These are phyloP conservation scores for Xerocomus brunneocitrinus DNA, from an alignment of 768 basidiomycete genomes.

Conservation along the genomic window DNA sequence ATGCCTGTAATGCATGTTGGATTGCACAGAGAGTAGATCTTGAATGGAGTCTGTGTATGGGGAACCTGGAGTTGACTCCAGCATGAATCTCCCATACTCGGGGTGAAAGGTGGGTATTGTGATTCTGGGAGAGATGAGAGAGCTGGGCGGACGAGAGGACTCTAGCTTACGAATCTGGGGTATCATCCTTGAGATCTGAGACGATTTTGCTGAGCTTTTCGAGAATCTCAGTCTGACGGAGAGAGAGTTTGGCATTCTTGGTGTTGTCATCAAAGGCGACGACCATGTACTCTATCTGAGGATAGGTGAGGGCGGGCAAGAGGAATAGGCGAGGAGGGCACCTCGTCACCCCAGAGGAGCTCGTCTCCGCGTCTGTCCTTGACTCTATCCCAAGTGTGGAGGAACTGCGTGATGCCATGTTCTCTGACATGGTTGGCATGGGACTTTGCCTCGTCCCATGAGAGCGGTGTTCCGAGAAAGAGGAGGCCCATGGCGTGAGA, in stretches of 20 bases:
- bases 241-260: constrained; percentile 81
- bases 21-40: constrained; percentile 86
- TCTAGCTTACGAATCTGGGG: constrained; percentile 46
- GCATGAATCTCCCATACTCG: constrained; percentile 98
- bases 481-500: constrained; percentile 75
- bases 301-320: constrained; percentile 10
- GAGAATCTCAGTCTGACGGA: constrained; percentile 95
- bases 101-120: constrained; percentile 91
- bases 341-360: constrained; percentile 98
- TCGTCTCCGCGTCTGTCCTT: constrained; percentile 91
- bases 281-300: constrained; percentile 94
- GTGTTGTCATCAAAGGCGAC: constrained; percentile 73
- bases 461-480: constrained; percentile 86
- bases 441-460: constrained; percentile 86
- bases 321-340: constrained; percentile 28
- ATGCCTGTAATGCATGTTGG: constrained; percentile 91
- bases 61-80: constrained; percentile 94
- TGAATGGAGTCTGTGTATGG: constrained; percentile 87
- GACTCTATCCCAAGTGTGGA: constrained; percentile 88
- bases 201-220: constrained; percentile 68
- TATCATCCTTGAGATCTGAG: constrained; percentile 50
- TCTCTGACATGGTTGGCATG: constrained; percentile 84
- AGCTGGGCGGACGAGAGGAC: constrained; percentile 20
- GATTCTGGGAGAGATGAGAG: constrained; percentile 38
- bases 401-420: constrained; percentile 93